Evolutionary conservation across 2,329 filamentous ascomycete genomes (phyloP).

Genomic region (Apiospora koreana): DNA sequence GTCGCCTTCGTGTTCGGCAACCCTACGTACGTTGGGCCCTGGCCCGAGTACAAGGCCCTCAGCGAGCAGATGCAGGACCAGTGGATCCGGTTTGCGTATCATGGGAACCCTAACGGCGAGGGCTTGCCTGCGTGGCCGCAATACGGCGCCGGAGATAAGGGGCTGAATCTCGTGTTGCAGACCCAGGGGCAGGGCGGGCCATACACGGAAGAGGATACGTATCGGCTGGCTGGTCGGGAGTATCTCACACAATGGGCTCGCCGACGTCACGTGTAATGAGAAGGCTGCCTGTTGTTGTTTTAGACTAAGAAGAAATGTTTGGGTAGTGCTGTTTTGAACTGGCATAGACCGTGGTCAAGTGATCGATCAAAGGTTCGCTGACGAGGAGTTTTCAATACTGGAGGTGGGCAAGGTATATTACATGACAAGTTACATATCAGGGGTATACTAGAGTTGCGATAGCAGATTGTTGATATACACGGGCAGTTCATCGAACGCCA

Average conservation of each 20-base stretch:
- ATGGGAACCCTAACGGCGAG: constrained; percentile 43
- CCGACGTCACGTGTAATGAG: constrained; percentile 22
- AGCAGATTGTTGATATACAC: constrained; percentile 49
- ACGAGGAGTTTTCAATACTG: neutral
- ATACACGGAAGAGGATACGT: constrained; percentile 35
- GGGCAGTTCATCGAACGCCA: constrained; percentile 52
- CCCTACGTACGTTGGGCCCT: constrained; percentile 41
- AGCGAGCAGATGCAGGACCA: constrained; percentile 49
- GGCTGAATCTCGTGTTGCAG: constrained; percentile 34
- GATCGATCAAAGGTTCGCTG: neutral
- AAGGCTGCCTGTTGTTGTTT: neutral
- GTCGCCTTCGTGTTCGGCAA: constrained; percentile 58
- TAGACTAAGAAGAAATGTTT: neutral
- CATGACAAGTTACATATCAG: neutral
- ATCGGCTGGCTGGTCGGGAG: constrained; percentile 32
- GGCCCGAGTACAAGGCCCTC: constrained; percentile 42
- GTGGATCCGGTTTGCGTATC: constrained; percentile 53
- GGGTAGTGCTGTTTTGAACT: neutral
- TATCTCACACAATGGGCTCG: constrained; percentile 33
- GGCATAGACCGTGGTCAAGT: neutral
- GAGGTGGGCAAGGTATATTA: neutral
- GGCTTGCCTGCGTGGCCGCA: constrained; percentile 29
- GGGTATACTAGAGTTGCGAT: constrained; percentile 45
- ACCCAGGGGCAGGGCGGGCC: constrained; percentile 29
- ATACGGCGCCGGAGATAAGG: constrained; percentile 26